Evolutionary conservation across 768 basidiomycete genomes (phyloP), one percentile per base, ranked within the genome.

Genomic region (Lentinula sp.): DNA sequence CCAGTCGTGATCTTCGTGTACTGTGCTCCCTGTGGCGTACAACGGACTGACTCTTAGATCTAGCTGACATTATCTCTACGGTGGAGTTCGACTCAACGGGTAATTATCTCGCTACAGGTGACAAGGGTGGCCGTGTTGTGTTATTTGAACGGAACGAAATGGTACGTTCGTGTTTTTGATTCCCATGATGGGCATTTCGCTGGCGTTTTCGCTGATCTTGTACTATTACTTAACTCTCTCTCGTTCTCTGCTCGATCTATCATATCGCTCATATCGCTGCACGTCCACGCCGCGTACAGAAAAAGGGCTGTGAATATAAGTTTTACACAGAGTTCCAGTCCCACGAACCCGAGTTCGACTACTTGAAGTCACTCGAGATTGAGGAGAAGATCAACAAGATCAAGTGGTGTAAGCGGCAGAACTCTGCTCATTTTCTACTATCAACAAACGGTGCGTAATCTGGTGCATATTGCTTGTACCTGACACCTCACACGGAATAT

Each of bases 301-400:
- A 99, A 91, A 98, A 97, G 74, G 94, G 95, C 65, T 99, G 97
- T 80, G 97, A 99, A 79, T 99, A 99, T 86, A 98, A 98, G 76
- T 99, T 99, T 77, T 98, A 98, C 75, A 99, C 97, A 56, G 97
- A 99, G 76, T 97, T 98, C 73, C 97, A 99, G 81, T 95, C 93
- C 50, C 97, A 99, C 74, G 97, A 99, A 74, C 97, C 97, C 59
- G 97, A 99, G 74, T 99, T 99, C 74, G 97, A 99, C 79, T 99
- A 99, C 75, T 87, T 99, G 71, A 99, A 99, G 82, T 97, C 94
- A 23, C 81, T 99, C 67, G 97, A 99, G 83, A 99, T 99, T 75
- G 97, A 99, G 77, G 97, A 99, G 84, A 99, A 99, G 89, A 99
- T 99, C 82, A 99, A 99, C 82, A 93, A 97, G 86, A 99, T 99